These are phyloP conservation scores for Avicennia marina DNA, from an alignment of 257 asterid genomes.

Conservation along the genomic window DNA sequence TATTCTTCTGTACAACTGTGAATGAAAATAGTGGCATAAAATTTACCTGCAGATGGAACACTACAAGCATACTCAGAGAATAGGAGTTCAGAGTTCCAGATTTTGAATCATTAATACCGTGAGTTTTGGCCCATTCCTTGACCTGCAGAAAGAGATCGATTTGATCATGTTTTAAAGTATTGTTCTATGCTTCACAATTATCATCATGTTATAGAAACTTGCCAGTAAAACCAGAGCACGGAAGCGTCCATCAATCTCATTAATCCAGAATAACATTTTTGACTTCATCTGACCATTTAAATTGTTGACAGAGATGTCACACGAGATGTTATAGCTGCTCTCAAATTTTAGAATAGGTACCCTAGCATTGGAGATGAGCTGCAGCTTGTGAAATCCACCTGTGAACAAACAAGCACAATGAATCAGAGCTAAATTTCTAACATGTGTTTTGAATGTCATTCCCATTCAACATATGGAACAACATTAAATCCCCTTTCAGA, in stretches of 20 bases:
- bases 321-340: conserved; percentile 53
- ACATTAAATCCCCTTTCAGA: conserved; percentile 8
- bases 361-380: conserved; percentile 65
- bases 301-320: conserved; percentile 87
- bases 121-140: conserved; percentile 93
- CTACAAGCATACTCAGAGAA: conserved; percentile 76
- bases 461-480: not conserved
- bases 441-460: conserved; percentile 5
- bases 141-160: conserved; percentile 55
- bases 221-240: conserved; percentile 87
- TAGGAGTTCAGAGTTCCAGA: conserved; percentile 80
- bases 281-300: conserved; percentile 94
- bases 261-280: conserved; percentile 78
- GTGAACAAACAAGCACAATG: conserved; percentile 22
- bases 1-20: not conserved
- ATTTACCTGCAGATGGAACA: conserved; percentile 90
- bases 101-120: conserved; percentile 74
- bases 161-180: conserved; percentile 12
- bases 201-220: conserved; percentile 26
- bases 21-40: conserved; percentile 15
- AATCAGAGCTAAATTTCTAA: conserved; percentile 19
- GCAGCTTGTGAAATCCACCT: conserved; percentile 65
- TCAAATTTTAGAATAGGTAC: conserved; percentile 81
- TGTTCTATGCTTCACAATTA: conserved; percentile 5
- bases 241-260: conserved; percentile 76